phyloP scores from a whole-genome alignment of 1,284 basidiomycete species.

The Heterobasidion occidentale region DNA sequence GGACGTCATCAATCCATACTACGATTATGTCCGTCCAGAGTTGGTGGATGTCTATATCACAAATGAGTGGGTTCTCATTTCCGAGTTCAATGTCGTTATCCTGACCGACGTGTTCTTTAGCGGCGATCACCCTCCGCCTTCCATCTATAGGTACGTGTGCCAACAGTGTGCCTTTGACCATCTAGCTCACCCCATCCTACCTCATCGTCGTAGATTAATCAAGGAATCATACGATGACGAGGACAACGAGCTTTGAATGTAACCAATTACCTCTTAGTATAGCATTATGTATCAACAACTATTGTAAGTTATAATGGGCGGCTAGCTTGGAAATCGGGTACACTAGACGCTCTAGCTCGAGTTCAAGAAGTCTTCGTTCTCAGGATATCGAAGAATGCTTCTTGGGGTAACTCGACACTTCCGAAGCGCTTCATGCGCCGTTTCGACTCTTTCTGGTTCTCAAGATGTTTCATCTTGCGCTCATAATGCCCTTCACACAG shows the following conservation, averaged over 20 bases:
- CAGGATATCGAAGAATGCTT: slow-evolving; percentile 85
- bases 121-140: slow-evolving; percentile 88
- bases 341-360: not conserved
- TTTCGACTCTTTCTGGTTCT: slow-evolving; percentile 92
- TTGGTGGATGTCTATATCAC: slow-evolving; percentile 93
- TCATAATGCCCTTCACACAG: slow-evolving; percentile 66
- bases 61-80: slow-evolving; percentile 70
- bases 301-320: not conserved
- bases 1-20: slow-evolving; percentile 88
- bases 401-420: slow-evolving; percentile 83
- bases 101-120: slow-evolving; percentile 29
- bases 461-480: slow-evolving; percentile 86
- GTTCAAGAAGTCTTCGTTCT: slow-evolving; percentile 33
- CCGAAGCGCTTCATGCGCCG: slow-evolving; percentile 80
- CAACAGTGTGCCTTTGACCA: not conserved
- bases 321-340: not conserved
- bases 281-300: slow-evolving; percentile 1
- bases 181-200: slow-evolving; percentile 9
- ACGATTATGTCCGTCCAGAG: slow-evolving; percentile 91
- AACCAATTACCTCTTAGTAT: slow-evolving; percentile 2
- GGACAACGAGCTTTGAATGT: slow-evolving; percentile 60
- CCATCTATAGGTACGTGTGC: slow-evolving; percentile 66
- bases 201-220: slow-evolving; percentile 47
- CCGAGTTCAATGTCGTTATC: slow-evolving; percentile 4
- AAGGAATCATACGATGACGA: slow-evolving; percentile 93